A percentile compares a stretch with the other conserved stretches of the same genome.
phyloP scores from a whole-genome alignment of 345 rosid genomes.

The Noccaea caerulescens region DNA sequence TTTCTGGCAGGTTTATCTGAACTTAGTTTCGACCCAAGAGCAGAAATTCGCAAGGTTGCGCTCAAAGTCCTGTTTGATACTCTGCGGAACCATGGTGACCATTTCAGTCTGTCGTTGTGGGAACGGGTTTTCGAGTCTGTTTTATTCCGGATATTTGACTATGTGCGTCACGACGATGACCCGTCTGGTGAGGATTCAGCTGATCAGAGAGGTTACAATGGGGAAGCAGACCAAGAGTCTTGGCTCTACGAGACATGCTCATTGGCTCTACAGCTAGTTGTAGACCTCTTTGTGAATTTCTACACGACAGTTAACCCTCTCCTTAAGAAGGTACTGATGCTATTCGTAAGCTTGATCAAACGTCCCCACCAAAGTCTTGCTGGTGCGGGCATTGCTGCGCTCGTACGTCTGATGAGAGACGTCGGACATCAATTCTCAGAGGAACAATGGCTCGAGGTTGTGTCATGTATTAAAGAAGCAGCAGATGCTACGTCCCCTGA shows the following conservation, averaged over 20 bases:
- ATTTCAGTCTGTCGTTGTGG: slow-evolving; percentile 80
- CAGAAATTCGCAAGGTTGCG: slow-evolving; percentile 89
- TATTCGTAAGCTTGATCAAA: slow-evolving; percentile 80
- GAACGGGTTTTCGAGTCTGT: slow-evolving; percentile 87
- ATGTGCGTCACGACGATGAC: slow-evolving; percentile 81
- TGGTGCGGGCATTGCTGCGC: slow-evolving; percentile 92
- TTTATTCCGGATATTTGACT: slow-evolving; percentile 89
- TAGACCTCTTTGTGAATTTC: slow-evolving; percentile 91
- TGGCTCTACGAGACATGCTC: slow-evolving; percentile 98
- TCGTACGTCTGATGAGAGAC: slow-evolving; percentile 90
- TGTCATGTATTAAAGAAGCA: slow-evolving; percentile 76
- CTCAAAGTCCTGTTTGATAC: slow-evolving; percentile 87
- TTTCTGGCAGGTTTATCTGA: slow-evolving; percentile 77
- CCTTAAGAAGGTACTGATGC: slow-evolving; percentile 71
- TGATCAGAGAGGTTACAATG: slow-evolving; percentile 54
- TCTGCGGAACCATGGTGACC: slow-evolving; percentile 88
- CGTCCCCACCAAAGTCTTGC: slow-evolving; percentile 97
- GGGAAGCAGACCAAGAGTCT: slow-evolving; percentile 82
- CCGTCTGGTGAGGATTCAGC: slow-evolving; percentile 68
- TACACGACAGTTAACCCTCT: slow-evolving; percentile 87
- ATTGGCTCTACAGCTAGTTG: slow-evolving; percentile 86
- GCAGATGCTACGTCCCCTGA: slow-evolving; percentile 79
- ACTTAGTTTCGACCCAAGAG: slow-evolving; percentile 94
- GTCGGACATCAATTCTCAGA: slow-evolving; percentile 81
- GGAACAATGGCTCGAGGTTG: slow-evolving; percentile 90